These are phyloP conservation scores for Smithsoniella earleae DNA, from an alignment of 163 green algal species.

Conservation along the genomic window DNA sequence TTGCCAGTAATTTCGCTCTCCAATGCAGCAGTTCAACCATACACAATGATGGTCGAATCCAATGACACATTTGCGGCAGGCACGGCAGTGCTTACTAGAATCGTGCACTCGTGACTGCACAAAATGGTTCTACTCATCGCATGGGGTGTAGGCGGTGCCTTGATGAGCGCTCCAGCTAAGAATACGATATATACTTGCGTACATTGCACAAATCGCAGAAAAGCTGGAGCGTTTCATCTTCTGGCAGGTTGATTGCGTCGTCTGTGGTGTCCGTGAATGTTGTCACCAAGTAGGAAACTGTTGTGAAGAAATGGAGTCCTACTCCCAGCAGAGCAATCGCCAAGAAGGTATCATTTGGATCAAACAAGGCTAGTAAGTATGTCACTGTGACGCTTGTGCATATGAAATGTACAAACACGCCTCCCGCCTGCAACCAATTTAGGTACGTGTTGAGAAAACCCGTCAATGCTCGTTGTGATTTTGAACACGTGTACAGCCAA, in stretches of 20 bases:
- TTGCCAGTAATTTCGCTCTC: slow-evolving; percentile 51
- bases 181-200: background rate
- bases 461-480: too few relatives aligned
- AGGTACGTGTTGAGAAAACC: too few relatives aligned
- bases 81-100: slow-evolving; percentile 57
- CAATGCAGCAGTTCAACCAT: slow-evolving; percentile 78
- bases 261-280: slow-evolving; percentile 33
- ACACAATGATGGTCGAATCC: slow-evolving; percentile 72
- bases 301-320: too few relatives aligned
- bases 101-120: slow-evolving; percentile 37
- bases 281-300: slow-evolving; percentile 17
- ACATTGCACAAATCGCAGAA: slow-evolving; percentile 38
- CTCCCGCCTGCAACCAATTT: too few relatives aligned
- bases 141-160: background rate
- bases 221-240: slow-evolving; percentile 31
- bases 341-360: too few relatives aligned
- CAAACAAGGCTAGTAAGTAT: too few relatives aligned
- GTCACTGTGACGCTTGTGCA: too few relatives aligned
- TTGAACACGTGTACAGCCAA: too few relatives aligned
- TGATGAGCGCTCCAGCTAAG: too few relatives aligned
- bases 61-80: slow-evolving; percentile 56
- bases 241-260: slow-evolving; percentile 16
- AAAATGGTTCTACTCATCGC: too few relatives aligned
- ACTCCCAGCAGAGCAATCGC: too few relatives aligned
- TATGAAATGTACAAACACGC: too few relatives aligned